Evolutionary conservation across 164 flowering plant species (phyloP), one percentile per base, ranked within the genome.

Genomic region (Kalanchoe fedtschenkoi): DNA sequence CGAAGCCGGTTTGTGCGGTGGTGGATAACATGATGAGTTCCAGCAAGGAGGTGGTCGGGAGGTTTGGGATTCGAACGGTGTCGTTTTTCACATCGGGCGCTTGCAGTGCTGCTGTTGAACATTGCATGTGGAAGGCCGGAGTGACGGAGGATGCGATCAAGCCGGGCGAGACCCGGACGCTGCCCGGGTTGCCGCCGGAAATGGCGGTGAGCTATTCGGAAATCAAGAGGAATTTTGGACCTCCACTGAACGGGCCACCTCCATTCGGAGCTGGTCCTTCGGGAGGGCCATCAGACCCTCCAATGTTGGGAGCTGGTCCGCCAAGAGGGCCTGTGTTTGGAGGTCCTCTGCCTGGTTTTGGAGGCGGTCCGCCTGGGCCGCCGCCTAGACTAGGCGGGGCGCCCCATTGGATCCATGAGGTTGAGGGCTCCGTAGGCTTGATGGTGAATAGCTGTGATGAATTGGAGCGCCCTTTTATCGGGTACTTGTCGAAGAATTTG

Each of bases 41-140:
- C 82, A 58, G 72, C 61, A 55, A 21, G 17, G 77, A 66, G 2
- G 38, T 72, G 5, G 77, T 77, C 67, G 30, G 16, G 39, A 64
- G 64, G 30, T 72, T 71, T 64, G 63, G 64, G 6, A 61, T 82
- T 47, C 85, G 82, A 0, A 54, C 57, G 9, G 69, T 75, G 21
- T 63, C 72, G 19, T 73, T 84, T 69, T 79, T 78, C 78, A 84
- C 89, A 30, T 76, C 78, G 53, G 80, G 87, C 39, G 87, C 89
- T 0, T 76, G 77, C 65, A 46, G 81, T 15, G 71, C 80, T 16
- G 85, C 86, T 15, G 62, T 81, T 68, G 83, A 76, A 67, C 60
- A 56, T 41, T 81, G 71, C 24, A 22, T 70, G n/a, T 80, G 80
- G 80, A 80, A 78, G 67, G 61, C 56, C 30, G 34, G 54, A 8